Evolutionary conservation across 169 alveolate genomes (phyloP).

Genomic region (Plasmodium reichenowi): DNA sequence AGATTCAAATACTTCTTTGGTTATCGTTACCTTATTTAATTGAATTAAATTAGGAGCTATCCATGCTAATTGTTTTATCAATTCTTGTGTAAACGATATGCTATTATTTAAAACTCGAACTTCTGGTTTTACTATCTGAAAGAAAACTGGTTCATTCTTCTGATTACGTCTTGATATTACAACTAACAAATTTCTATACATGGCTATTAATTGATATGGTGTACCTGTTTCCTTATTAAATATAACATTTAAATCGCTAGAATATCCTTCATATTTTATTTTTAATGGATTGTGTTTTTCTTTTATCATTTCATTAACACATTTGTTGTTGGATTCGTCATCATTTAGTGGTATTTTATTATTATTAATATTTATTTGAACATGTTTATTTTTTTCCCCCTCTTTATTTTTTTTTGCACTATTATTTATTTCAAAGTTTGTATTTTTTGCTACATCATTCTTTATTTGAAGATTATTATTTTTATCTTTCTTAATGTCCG

Average conservation of each 20-base stretch:
- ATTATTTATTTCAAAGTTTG: no score
- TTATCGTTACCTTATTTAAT: slow-evolving; percentile 61
- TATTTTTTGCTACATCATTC: no score
- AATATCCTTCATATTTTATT: slow-evolving; percentile 40
- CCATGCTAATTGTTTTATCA: slow-evolving; percentile 69
- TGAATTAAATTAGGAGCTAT: slow-evolving; percentile 71
- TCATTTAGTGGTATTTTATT: background rate
- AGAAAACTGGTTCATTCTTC: slow-evolving; percentile 58
- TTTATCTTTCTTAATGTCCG: slow-evolving; percentile 19
- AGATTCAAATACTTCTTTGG: slow-evolving; percentile 58
- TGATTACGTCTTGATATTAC: slow-evolving; percentile 62
- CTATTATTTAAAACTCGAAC: slow-evolving; percentile 16
- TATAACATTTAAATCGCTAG: slow-evolving; percentile 57
- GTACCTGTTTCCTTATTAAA: slow-evolving; percentile 37
- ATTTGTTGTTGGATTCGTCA: background rate
- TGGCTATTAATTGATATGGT: slow-evolving; percentile 19
- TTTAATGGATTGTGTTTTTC: slow-evolving; percentile 62
- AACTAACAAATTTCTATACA: slow-evolving; percentile 32
- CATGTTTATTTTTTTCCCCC: no score
- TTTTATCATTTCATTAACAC: slow-evolving; percentile 49
- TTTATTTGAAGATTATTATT: background rate
- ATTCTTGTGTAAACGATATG: slow-evolving; percentile 24
- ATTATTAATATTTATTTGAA: no score
- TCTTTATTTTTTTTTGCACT: no score
- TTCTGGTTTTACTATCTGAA: slow-evolving; percentile 53